Percentiles rank a stretch among this genome's conserved stretches.
Conservation (phyloP, 140 eudicot species). For the Bidens hawaiensis region DNA sequence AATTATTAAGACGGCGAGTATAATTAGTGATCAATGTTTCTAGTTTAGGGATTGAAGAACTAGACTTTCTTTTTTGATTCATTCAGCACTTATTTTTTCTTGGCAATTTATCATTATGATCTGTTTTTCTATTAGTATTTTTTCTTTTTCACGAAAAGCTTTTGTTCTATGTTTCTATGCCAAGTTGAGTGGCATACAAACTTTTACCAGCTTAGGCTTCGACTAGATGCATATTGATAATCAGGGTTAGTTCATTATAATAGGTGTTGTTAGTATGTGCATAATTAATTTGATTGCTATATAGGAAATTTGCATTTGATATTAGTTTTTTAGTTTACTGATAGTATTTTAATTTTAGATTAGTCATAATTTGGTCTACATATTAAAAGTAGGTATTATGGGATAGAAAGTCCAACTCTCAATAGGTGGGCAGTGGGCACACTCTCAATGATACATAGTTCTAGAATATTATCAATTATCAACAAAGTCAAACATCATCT, state of each 20-base stretch:
- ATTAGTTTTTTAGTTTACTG: neutral
- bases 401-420: neutral
- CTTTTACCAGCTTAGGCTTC: neutral
- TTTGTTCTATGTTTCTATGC: neutral
- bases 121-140: too few species aligned
- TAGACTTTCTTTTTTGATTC: too few species aligned
- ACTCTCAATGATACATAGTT: neutral
- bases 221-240: neutral
- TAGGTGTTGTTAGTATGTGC: neutral
- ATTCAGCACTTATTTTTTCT: too few species aligned
- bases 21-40: too few species aligned
- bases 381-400: neutral
- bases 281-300: neutral
- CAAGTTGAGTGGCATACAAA: neutral
- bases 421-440: neutral
- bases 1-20: too few species aligned
- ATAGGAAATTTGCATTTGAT: neutral
- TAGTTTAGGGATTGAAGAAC: too few species aligned
- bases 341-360: neutral
- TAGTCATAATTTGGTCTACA: neutral
- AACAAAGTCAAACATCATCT: neutral
- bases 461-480: neutral
- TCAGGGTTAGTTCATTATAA: neutral
- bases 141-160: neutral
- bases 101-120: too few species aligned